Evolutionary conservation across 2,329 filamentous ascomycete species (phyloP), one percentile per base, ranked within the genome.

Genomic region (Pseudopyricularia cyperi): DNA sequence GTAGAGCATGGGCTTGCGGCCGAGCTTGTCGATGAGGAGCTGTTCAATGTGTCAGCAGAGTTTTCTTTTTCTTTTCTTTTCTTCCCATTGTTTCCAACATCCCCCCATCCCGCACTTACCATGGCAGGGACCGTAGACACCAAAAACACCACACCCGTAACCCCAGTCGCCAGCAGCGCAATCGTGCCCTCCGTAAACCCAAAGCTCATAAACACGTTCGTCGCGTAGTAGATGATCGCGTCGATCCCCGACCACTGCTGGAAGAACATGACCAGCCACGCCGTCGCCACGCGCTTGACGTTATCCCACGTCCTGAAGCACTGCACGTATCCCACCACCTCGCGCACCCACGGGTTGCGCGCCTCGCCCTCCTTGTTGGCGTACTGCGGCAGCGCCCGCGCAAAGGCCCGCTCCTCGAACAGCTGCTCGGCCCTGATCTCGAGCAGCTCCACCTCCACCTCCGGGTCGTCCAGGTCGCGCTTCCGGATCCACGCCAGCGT

Each of bases 191-290:
- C 77, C 1, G 66, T 73, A 14, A 86, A 69, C 14, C 83, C 82
- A 39, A 87, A 76, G 12, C 73, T 77, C 55, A 74, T 71, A 64
- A 87, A 86, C 3, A 86, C 75, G 1, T 77, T 80, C 0, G 80
- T 24, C 7, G 48, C 48, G 22, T 49, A 49, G 33, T 49, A 82
- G 3, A 76, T 73, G 12, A 75, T 71, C 7, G 71, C 59, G 22
- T 65, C 60, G 46, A 44, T 24, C 2, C 39, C 17, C 4, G 19
- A 24, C 60, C 61, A 48, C 48, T 33, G 71, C 57, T 74, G 71
- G 58, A 71, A 72, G 57, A 73, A 72, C 70, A 73, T 73, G 48
- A 49, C 19, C 4, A 37, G 32, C 32, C 48, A 37, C 2, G 32
- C 71, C 9, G 65, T 70, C 7, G 64, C 55, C 4, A 73, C 68